These are phyloP conservation scores for Musa troglodytarum DNA, from an alignment of 176 grass and related monocot species.

Conservation along the genomic window DNA sequence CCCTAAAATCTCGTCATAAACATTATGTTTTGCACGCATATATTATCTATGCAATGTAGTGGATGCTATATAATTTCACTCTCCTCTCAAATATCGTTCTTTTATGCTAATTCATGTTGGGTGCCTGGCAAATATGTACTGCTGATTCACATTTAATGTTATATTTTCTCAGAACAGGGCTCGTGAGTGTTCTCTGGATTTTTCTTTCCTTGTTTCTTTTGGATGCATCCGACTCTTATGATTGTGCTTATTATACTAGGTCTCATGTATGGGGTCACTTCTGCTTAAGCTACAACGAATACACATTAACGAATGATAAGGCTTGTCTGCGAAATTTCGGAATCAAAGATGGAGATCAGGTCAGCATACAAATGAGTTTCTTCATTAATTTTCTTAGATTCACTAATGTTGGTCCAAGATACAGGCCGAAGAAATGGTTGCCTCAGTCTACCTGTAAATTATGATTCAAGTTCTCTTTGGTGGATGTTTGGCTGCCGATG, in stretches of 20 bases:
- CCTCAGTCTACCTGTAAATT: too few relatives aligned
- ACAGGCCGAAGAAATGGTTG: neutral
- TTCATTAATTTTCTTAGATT: neutral
- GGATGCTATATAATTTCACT: too few relatives aligned
- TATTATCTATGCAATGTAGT: too few relatives aligned
- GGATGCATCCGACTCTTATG: conserved; percentile 5
- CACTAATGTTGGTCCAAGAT: neutral
- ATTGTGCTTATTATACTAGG: conserved; percentile 27
- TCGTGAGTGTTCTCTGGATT: conserved; percentile 1
- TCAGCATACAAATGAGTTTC: neutral
- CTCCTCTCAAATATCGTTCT: neutral
- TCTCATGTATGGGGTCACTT: conserved; percentile 92
- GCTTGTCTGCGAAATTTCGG: conserved; percentile 48
- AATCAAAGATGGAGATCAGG: conserved; percentile 89
- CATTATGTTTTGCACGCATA: too few relatives aligned
- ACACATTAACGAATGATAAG: conserved; percentile 66
- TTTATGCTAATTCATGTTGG: neutral
- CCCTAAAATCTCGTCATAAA: neutral
- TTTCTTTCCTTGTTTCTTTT: neutral
- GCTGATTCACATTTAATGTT: neutral
- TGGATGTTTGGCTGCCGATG: too few relatives aligned
- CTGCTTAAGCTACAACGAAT: conserved; percentile 63
- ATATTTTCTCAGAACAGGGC: too few relatives aligned
- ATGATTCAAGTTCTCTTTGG: too few relatives aligned
- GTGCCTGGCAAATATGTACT: too few relatives aligned